Evolutionary conservation across 257 asterid species (phyloP), one percentile per base, ranked within the genome.

Genomic region (Henckelia pumila): DNA sequence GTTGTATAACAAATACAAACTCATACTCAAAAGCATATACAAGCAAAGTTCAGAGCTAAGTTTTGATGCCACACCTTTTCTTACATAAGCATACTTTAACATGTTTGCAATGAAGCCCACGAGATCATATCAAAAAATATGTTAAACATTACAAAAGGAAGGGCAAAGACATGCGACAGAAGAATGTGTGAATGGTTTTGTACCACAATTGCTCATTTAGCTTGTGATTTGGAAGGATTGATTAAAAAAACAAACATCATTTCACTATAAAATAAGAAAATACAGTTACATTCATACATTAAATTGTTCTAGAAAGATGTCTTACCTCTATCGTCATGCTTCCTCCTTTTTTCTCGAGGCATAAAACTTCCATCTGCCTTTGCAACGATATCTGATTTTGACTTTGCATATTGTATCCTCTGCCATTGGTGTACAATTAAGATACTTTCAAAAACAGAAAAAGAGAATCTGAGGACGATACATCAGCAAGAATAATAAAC

Each of bases 361-460:
- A 85, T 88, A 70, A 93, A 93, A 25, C 95, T 90, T 24, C 97
- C 97, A 79, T 90, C 97, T 0, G 96, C 86, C 84, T 93, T 93
- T 0, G 99, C 90, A 65, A 88, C 61, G 77, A 88, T 33, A 81
- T 93, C 99, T 1, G 99, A 93, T 81, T 93, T 93, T 9, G 99
- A 82, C 84, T 90, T 90, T 2, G 99, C 97, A 76, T 90, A 93
- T 68, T 93, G 96, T 79, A 93, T 93, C 76, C 91, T 71, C 99
- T 93, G 87, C 56, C 26, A 76, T 32, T 68, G 58, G 75, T 56
- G 75, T 7, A 49, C 37, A 60, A 40, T 11, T 13, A 30, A 29
- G 21, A 67, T 58, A 22, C 23, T 37, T 67, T 56, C 29, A 33
- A 60, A 30, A 49, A 60, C 61, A 21, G 64, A 28, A 68, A 40